Conservation (phyloP, 2,329 filamentous ascomycete genomes). For the Cladosporium sp. region DNA sequence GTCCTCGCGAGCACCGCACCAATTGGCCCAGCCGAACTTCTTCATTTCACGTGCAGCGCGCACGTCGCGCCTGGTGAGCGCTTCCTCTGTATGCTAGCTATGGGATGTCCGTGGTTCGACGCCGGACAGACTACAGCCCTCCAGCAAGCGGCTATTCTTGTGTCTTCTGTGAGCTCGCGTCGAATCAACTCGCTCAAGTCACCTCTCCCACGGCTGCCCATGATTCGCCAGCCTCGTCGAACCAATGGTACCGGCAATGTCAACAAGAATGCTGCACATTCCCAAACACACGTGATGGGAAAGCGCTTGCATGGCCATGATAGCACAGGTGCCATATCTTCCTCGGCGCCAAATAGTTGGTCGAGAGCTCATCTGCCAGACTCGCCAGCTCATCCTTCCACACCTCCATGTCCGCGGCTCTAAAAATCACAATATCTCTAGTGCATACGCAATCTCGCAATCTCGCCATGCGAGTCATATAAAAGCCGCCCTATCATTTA, state of each 20-base stretch:
- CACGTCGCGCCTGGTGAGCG: conserved; percentile 3
- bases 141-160: conserved; percentile 3
- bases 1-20: neutral
- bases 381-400: neutral
- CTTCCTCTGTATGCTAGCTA: neutral
- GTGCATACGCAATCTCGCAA: neutral
- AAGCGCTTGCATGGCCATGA: neutral
- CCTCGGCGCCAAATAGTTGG: conserved; percentile 1
- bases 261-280: conserved; percentile 4
- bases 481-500: neutral
- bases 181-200: neutral
- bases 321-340: neutral
- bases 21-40: neutral
- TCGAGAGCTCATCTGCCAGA: conserved; percentile 9
- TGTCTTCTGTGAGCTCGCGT: neutral
- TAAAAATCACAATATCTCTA: neutral
- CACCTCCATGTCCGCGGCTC: neutral
- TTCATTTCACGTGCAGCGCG: conserved; percentile 14
- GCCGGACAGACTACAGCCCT: neutral
- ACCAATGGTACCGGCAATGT: neutral
- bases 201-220: neutral
- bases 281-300: neutral
- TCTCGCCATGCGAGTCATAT: neutral
- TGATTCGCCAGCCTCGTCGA: conserved; percentile 3
- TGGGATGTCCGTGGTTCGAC: neutral